Evolutionary conservation across 768 basidiomycete species (phyloP).

Genomic region (Cyclocybe cylindracea): DNA sequence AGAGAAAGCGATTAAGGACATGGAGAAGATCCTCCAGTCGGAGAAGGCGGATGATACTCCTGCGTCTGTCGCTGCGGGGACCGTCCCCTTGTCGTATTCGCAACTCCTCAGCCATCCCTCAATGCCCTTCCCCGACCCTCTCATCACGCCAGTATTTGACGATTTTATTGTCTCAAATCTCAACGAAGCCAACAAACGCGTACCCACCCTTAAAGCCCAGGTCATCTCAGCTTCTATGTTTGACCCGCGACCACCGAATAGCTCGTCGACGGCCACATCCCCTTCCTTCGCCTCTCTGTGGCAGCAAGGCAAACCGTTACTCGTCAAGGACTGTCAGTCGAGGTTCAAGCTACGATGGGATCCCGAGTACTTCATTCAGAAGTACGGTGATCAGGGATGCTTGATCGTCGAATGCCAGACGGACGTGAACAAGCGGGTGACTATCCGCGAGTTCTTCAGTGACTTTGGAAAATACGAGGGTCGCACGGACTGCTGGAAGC

Average conservation of each 20-base stretch:
- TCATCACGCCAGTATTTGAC: constrained; percentile 17
- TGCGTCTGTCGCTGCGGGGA: not conserved
- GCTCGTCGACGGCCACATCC: not conserved
- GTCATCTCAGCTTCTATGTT: constrained; percentile 24
- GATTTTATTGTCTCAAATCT: constrained; percentile 27
- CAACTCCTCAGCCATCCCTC: not conserved
- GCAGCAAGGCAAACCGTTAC: constrained; percentile 72
- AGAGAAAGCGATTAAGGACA: constrained; percentile 61
- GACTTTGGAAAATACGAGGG: constrained; percentile 71
- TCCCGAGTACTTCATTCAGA: constrained; percentile 76
- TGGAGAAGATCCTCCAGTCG: constrained; percentile 54
- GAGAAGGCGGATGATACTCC: not conserved
- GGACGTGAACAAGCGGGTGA: constrained; percentile 60
- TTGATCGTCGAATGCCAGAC: constrained; percentile 83
- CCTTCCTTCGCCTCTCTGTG: constrained; percentile 39
- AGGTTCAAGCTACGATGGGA: constrained; percentile 77
- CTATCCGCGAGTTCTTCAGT: constrained; percentile 78
- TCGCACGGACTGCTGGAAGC: constrained; percentile 63
- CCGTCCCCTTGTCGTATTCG: not conserved
- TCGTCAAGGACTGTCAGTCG: constrained; percentile 66
- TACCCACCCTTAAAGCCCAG: constrained; percentile 26
- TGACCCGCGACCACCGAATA: constrained; percentile 5
- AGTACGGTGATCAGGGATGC: constrained; percentile 64
- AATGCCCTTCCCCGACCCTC: constrained; percentile 17
- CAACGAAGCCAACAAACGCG: constrained; percentile 21